phyloP scores from a whole-genome alignment of 352 stramenopile species.

The Pythium oligandrum region DNA sequence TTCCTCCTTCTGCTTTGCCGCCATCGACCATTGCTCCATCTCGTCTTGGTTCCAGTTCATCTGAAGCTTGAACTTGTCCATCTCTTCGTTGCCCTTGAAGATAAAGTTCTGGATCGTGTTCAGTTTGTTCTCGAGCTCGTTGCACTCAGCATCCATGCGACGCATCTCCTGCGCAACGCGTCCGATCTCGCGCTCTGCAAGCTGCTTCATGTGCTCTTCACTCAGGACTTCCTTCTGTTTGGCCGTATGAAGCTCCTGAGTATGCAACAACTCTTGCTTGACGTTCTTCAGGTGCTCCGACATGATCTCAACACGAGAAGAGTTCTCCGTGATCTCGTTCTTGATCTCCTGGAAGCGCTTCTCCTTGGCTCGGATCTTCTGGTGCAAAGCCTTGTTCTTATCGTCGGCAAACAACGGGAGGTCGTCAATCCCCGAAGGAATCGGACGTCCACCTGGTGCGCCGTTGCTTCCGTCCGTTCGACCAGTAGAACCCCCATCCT shows the following conservation, averaged over 20 bases:
- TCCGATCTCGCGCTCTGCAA: conserved; percentile 89
- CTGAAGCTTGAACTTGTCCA: conserved; percentile 95
- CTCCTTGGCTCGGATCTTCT: conserved; percentile 77
- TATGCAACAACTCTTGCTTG: conserved; percentile 93
- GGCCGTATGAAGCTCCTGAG: conserved; percentile 88
- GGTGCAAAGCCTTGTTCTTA: conserved; percentile 81
- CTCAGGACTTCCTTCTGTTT: conserved; percentile 92
- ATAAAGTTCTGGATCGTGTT: conserved; percentile 89
- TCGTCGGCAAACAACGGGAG: conserved; percentile 87
- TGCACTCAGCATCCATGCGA: conserved; percentile 62
- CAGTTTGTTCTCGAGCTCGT: conserved; percentile 81
- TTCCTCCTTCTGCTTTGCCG: conserved; percentile 95
- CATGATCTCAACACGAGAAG: conserved; percentile 92
- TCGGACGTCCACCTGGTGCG: conserved; percentile 17
- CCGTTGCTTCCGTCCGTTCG: not conserved
- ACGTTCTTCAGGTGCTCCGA: conserved; percentile 96
- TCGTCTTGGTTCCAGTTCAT: conserved; percentile 99
- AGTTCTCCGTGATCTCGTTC: conserved; percentile 71
- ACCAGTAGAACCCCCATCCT: conserved; percentile 3
- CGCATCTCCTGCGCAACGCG: conserved; percentile 75
- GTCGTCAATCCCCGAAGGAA: conserved; percentile 82
- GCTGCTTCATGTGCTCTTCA: conserved; percentile 91
- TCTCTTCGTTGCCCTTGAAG: conserved; percentile 90
- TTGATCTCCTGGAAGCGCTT: conserved; percentile 56
- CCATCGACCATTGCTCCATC: conserved; percentile 95